Evolutionary conservation across 208 protist species (phyloP), one percentile per base, ranked within the genome.

Genomic region (Trypanosoma scelopori): DNA sequence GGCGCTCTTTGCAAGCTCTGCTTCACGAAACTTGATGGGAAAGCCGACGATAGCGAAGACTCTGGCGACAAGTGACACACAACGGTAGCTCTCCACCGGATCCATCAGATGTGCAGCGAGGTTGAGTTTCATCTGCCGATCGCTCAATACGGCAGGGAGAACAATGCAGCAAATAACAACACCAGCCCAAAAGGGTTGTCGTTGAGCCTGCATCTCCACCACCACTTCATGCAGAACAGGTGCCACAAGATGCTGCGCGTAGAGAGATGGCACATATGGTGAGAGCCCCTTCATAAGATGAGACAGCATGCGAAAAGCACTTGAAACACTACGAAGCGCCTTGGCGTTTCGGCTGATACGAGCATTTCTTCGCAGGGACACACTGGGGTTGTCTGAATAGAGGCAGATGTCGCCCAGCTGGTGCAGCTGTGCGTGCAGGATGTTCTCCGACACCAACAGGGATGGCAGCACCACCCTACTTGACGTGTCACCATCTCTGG

Each of bases 161-260:
- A 84, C 46, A 28, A 91, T 45, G 27, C 76, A 77, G 61, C 87
- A 93, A 20, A 82, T 59, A 1, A 67, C 74, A 18, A 91, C 50
- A 15, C 84, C 87, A 15, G 84, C 84, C 84, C 81, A 88, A 61
- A 93, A 84, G 0, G 82, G 78, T 47, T 80, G 71, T 27, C 78
- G 42, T 1, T 49, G 37, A 2, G 5, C 20, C 46, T 80, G 74
- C 52, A 85, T 52, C 1, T 27, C 41, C 28, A 41, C 35, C 22
- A 85, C 52, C 16, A 68, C 55, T 64, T 69, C 50, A 28, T 63
- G 32, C 56, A 85, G 64, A 35, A 74, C 65, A 5, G 80, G 75
- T 18, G 43, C 62, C 1, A 85, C 28, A 45, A 85, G 47, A 42
- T 69, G 39, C 15, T 42, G 18, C n/a, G 61, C 57, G 42, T 79